Conservation (phyloP, 176 grass and related monocot genomes). For the Triticum timopheevii region DNA sequence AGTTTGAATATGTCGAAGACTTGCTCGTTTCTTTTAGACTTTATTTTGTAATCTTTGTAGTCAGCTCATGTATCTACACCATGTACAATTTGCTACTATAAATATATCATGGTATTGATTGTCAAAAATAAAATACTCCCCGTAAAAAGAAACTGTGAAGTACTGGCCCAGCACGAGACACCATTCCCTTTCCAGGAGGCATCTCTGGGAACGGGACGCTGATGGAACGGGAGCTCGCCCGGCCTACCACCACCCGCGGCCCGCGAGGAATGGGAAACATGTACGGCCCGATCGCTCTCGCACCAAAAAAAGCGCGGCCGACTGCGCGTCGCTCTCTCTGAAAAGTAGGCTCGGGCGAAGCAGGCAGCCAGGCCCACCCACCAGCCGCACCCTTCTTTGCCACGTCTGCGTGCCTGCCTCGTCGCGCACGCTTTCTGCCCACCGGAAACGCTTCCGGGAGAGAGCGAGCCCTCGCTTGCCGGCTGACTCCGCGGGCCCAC, state of each 20-base stretch:
- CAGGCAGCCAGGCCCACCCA: background rate
- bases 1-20: too few species aligned
- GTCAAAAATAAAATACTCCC: too few species aligned
- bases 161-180: too few species aligned
- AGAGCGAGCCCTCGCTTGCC: background rate
- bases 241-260: background rate
- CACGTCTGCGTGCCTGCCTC: background rate
- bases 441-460: background rate
- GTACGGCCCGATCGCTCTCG: background rate
- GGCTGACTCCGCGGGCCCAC: background rate
- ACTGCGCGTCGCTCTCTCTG: background rate
- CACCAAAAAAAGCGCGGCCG: background rate
- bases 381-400: background rate
- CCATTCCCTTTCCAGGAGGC: too few species aligned
- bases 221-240: background rate
- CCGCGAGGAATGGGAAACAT: background rate
- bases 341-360: background rate
- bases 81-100: too few species aligned
- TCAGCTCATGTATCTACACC: too few species aligned
- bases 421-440: background rate
- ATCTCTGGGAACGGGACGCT: too few species aligned
- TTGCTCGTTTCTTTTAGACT: too few species aligned
- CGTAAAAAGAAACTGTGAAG: too few species aligned
- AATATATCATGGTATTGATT: too few species aligned
- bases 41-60: too few species aligned